These are phyloP conservation scores for Ophiocordyceps unilateralis DNA, from an alignment of 2,329 filamentous ascomycete genomes.

Conservation along the genomic window DNA sequence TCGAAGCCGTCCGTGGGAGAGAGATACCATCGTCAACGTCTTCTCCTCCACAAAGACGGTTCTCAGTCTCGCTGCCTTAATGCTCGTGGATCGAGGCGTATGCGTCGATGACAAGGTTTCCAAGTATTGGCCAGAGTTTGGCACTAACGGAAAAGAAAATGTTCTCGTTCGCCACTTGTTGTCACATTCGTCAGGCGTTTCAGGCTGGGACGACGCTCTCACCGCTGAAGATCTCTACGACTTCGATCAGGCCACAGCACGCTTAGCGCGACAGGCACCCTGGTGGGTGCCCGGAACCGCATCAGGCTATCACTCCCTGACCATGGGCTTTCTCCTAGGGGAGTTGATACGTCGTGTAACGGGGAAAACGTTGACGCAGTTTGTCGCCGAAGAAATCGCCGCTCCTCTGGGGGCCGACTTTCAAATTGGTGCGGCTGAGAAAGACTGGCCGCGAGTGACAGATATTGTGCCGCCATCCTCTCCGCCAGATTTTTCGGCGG, in stretches of 20 bases:
- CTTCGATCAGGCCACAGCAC: neutral
- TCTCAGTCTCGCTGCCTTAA: slow-evolving; percentile 16
- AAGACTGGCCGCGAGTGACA: slow-evolving; percentile 22
- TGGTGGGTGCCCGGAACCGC: slow-evolving; percentile 26
- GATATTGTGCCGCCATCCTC: slow-evolving; percentile 12
- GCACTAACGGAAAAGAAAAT: slow-evolving; percentile 20
- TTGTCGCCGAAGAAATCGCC: slow-evolving; percentile 19
- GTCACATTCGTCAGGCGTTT: neutral
- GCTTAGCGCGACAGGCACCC: slow-evolving; percentile 17
- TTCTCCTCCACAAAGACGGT: slow-evolving; percentile 24
- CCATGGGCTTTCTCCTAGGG: slow-evolving; percentile 22
- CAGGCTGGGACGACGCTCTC: neutral
- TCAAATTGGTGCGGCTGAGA: slow-evolving; percentile 22
- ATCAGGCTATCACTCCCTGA: slow-evolving; percentile 23
- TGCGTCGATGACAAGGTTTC: slow-evolving; percentile 18
- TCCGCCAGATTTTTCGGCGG: slow-evolving; percentile 4
- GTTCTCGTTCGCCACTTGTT: slow-evolving; percentile 15
- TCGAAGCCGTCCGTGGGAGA: slow-evolving; percentile 15
- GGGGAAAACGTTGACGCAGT: slow-evolving; percentile 10
- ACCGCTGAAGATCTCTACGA: neutral
- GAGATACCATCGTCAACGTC: slow-evolving; percentile 21
- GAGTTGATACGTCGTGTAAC: slow-evolving; percentile 9
- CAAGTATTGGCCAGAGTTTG: slow-evolving; percentile 29
- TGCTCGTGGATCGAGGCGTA: slow-evolving; percentile 21
- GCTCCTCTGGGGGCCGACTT: slow-evolving; percentile 26